phyloP scores from a whole-genome alignment of 257 asterid species.

The Salvia splendens region DNA sequence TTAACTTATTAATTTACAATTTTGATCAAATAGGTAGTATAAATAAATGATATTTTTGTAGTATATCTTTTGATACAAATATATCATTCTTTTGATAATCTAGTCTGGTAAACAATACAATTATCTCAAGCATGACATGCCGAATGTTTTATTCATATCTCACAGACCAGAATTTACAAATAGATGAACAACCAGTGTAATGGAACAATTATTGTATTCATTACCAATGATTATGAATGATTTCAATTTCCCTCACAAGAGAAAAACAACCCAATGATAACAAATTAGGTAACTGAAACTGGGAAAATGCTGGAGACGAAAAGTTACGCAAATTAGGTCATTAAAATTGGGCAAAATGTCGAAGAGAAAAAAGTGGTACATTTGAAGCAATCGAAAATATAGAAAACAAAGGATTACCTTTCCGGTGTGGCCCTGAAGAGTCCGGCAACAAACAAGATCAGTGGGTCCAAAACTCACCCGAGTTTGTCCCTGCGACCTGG shows the following conservation, averaged over 20 bases:
- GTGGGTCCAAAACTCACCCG: slow-evolving; percentile 87
- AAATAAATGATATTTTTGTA: too few species aligned
- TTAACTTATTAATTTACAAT: too few species aligned
- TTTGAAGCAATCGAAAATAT: not conserved
- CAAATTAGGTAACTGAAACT: slow-evolving; percentile 18
- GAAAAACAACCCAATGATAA: slow-evolving; percentile 8
- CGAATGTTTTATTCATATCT: not conserved
- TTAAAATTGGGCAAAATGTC: not conserved
- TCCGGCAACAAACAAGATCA: slow-evolving; percentile 97
- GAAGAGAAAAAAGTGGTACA: slow-evolving; percentile 6
- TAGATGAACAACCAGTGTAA: not conserved
- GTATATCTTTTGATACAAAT: too few species aligned
- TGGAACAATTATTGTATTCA: not conserved
- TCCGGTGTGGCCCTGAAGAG: slow-evolving; percentile 94
- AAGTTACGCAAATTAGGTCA: slow-evolving; percentile 11
- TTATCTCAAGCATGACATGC: not conserved
- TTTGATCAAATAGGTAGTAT: not conserved
- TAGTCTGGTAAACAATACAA: too few species aligned
- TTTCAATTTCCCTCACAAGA: slow-evolving; percentile 8
- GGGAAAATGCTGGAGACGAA: not conserved
- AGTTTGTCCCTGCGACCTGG: slow-evolving; percentile 80
- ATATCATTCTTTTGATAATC: too few species aligned
- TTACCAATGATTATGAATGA: not conserved
- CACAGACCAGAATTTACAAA: not conserved
- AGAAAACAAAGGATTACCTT: slow-evolving; percentile 50